These are phyloP conservation scores for Torulaspora gathmanii DNA, from an alignment of 805 yeast species.

Conservation along the genomic window DNA sequence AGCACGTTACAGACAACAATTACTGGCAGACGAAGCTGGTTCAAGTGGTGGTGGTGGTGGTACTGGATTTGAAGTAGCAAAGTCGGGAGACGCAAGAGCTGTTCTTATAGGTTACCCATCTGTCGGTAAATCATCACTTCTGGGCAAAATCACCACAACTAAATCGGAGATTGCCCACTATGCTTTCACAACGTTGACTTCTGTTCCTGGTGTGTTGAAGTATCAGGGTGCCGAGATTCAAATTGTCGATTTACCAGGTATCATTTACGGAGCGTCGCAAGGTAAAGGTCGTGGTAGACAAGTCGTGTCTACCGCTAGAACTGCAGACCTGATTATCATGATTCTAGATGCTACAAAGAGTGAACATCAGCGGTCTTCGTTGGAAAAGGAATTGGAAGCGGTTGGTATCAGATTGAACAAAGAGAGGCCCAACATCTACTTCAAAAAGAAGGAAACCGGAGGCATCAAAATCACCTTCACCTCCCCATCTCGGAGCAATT, in stretches of 20 bases:
- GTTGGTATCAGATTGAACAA: conserved; percentile 90
- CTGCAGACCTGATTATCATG: conserved; percentile 90
- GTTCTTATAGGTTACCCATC: conserved; percentile 96
- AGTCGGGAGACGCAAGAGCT: conserved; percentile 94
- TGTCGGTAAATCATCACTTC: conserved; percentile 90
- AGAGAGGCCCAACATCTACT: conserved; percentile 68
- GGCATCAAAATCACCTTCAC: conserved; percentile 82
- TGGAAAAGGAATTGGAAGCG: conserved; percentile 85
- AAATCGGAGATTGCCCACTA: conserved; percentile 93
- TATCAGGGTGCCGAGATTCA: conserved; percentile 97
- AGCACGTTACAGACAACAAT: conserved; percentile 86
- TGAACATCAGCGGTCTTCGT: conserved; percentile 76
- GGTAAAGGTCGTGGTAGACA: conserved; percentile 98
- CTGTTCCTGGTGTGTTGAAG: conserved; percentile 93
- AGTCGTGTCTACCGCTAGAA: conserved; percentile 92
- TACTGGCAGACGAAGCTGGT: conserved; percentile 80
- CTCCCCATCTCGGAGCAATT: conserved; percentile 66
- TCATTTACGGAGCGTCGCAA: conserved; percentile 91
- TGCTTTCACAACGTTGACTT: conserved; percentile 92
- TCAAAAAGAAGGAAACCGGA: conserved; percentile 79
- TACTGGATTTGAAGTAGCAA: conserved; percentile 88
- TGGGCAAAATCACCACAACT: conserved; percentile 86
- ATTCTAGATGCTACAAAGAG: conserved; percentile 94
- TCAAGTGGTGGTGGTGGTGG: conserved; percentile 68
- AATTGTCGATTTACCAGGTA: conserved; percentile 96